A percentile compares a stretch with the other conserved stretches of the same genome.
These are phyloP conservation scores for Corchorus capsularis DNA, from an alignment of 345 rosid species.

Conservation along the genomic window DNA sequence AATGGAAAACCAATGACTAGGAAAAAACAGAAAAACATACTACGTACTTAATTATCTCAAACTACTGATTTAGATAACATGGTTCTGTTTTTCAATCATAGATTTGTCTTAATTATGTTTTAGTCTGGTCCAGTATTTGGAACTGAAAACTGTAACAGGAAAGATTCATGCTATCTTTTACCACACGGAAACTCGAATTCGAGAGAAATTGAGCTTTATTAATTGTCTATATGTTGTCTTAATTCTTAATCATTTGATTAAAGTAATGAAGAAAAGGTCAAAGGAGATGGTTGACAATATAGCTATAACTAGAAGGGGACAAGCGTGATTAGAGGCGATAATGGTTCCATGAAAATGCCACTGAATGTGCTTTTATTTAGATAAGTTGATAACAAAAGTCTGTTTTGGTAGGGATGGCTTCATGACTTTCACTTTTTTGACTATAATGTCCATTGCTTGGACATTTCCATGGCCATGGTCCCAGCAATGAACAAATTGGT, in stretches of 20 bases:
- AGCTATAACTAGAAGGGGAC: background rate
- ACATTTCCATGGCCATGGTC: too few species aligned
- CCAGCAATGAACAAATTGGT: background rate
- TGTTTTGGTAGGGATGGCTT: constrained; percentile 18
- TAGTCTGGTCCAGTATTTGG: background rate
- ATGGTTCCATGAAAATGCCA: constrained; percentile 30
- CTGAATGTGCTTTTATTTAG: constrained; percentile 9
- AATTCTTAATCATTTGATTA: background rate
- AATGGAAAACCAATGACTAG: background rate
- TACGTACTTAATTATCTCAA: background rate
- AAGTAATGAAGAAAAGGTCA: background rate
- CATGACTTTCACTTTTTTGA: background rate
- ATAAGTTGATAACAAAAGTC: background rate
- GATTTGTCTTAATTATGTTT: background rate
- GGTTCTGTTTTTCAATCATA: background rate
- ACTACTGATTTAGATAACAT: background rate
- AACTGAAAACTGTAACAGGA: background rate
- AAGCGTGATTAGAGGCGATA: constrained; percentile 53
- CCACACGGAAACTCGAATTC: constrained; percentile 21
- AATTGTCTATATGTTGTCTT: background rate
- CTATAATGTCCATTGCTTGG: background rate
- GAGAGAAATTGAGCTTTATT: background rate
- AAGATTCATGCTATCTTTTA: background rate
- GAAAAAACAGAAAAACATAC: background rate
- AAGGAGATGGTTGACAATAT: constrained; percentile 16